Conservation (phyloP, 148 eudicot genomes). For the Agrostemma githago region DNA sequence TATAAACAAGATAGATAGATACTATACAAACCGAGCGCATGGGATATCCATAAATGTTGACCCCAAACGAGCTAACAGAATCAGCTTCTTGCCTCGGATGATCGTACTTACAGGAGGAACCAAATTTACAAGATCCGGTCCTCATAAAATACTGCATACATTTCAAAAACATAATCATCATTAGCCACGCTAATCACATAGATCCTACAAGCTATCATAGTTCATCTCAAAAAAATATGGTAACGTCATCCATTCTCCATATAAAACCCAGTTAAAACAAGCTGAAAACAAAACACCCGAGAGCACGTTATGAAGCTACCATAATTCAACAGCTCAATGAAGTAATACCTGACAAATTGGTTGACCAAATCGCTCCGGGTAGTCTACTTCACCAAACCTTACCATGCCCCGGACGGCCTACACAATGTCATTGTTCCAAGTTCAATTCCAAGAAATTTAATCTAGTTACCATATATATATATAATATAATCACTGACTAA, state of each 20-base stretch:
- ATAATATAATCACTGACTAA: constrained; percentile 1
- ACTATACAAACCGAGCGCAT: constrained; percentile 57
- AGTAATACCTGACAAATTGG: constrained; percentile 81
- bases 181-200: not conserved
- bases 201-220: not conserved
- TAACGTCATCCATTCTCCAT: not conserved
- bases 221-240: not conserved
- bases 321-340: not conserved
- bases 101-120: constrained; percentile 90
- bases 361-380: constrained; percentile 83
- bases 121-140: constrained; percentile 91
- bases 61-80: constrained; percentile 39
- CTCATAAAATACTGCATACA: constrained; percentile 71
- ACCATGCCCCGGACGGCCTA: constrained; percentile 52
- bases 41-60: constrained; percentile 74
- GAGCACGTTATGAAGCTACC: constrained; percentile 8
- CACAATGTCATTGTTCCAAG: constrained; percentile 1
- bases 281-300: not conserved
- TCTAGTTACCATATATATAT: constrained; percentile 16
- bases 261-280: not conserved
- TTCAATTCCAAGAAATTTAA: not conserved
- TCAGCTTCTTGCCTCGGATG: constrained; percentile 84
- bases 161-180: not conserved
- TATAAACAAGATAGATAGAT: not conserved
- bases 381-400: constrained; percentile 54